These are phyloP conservation scores for Didymosphaeria variabile DNA, from an alignment of 2,329 filamentous ascomycete genomes.

Conservation along the genomic window DNA sequence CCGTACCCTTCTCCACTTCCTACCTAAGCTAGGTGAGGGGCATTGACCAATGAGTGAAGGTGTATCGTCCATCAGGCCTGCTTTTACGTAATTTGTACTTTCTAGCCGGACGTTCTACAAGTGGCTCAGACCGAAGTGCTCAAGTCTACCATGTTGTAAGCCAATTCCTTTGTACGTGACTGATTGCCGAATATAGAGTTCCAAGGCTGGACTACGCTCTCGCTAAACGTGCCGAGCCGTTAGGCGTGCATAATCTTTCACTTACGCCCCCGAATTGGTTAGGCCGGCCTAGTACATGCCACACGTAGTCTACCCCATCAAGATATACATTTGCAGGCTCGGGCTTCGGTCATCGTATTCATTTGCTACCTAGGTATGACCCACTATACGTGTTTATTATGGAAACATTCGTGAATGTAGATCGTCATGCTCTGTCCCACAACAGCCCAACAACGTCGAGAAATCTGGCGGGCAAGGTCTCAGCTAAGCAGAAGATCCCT, in stretches of 20 bases:
- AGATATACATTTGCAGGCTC: not conserved
- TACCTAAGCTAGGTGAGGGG: too few relatives aligned
- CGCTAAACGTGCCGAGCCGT: not conserved
- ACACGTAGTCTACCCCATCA: not conserved
- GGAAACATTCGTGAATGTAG: not conserved
- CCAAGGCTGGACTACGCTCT: not conserved
- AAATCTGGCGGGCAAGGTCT: not conserved
- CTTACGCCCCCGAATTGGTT: not conserved
- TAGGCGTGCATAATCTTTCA: not conserved
- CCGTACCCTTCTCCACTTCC: too few relatives aligned
- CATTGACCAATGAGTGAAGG: too few relatives aligned
- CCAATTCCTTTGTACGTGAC: not conserved
- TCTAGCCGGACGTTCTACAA: too few relatives aligned
- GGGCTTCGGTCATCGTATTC: not conserved
- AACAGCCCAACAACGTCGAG: not conserved
- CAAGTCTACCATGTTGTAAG: not conserved
- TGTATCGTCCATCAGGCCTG: too few relatives aligned
- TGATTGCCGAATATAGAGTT: not conserved
- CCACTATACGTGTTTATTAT: not conserved
- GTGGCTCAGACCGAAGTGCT: too few relatives aligned
- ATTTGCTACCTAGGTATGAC: too few relatives aligned
- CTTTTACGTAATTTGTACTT: too few relatives aligned
- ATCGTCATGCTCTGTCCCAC: not conserved
- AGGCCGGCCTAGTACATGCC: not conserved
- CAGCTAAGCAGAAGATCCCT: not conserved